Conservation (phyloP, 371 early-diverging fungal species). For the Mortierella sp. region DNA sequence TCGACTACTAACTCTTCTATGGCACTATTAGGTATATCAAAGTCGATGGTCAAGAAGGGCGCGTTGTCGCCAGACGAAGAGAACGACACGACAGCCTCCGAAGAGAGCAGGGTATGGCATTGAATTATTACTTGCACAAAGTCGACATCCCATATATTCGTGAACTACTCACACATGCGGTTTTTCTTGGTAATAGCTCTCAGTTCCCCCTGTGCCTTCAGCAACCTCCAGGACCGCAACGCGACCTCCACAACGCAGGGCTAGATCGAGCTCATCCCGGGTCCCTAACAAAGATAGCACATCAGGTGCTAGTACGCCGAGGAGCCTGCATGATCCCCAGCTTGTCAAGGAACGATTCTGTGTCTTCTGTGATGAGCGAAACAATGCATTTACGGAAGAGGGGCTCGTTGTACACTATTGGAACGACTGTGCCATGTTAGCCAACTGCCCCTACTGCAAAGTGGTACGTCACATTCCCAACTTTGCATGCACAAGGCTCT, state of each 20-base stretch:
- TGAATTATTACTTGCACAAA: neutral
- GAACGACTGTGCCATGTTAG: conserved; percentile 77
- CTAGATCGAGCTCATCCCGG: conserved; percentile 10
- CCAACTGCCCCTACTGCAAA: conserved; percentile 76
- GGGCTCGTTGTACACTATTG: conserved; percentile 81
- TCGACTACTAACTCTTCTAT: neutral
- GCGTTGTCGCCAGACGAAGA: conserved; percentile 42
- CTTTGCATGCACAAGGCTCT: neutral
- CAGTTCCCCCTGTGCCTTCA: conserved; percentile 1
- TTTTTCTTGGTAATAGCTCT: conserved; percentile 11
- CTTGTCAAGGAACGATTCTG: conserved; percentile 57
- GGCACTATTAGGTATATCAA: conserved; percentile 19
- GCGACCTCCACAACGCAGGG: conserved; percentile 20
- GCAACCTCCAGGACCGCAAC: conserved; percentile 6
- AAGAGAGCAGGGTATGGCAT: conserved; percentile 27
- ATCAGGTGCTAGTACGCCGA: conserved; percentile 2
- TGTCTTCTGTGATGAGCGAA: conserved; percentile 82
- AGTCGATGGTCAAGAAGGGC: conserved; percentile 27
- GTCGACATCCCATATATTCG: too few relatives aligned
- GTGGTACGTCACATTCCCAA: conserved; percentile 59
- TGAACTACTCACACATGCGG: too few relatives aligned
- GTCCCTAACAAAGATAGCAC: conserved; percentile 8
- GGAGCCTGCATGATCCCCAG: neutral
- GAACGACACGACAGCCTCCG: conserved; percentile 45
- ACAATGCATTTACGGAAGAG: conserved; percentile 76